These are phyloP conservation scores for Pichia sp. DNA, from an alignment of 1,139 yeast genomes.

Conservation along the genomic window DNA sequence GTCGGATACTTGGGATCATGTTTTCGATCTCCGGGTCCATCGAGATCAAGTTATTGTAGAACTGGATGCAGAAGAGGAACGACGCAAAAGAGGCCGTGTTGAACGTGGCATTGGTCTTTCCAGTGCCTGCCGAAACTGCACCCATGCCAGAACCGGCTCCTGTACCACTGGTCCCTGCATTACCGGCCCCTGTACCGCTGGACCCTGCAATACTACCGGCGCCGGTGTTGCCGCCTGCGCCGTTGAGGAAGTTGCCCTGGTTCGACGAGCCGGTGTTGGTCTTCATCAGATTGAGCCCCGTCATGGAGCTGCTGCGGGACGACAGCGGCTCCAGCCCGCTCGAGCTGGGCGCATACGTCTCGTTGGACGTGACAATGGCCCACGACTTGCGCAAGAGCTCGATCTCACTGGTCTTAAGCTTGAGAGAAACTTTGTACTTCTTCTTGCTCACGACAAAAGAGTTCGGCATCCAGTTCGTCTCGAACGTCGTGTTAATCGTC, in stretches of 20 bases:
- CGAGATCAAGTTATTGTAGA: constrained; percentile 33
- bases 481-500: constrained; percentile 27
- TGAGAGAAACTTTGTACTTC: constrained; percentile 30
- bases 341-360: constrained; percentile 11
- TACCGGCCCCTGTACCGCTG: too few relatives aligned
- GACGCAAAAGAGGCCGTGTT: constrained; percentile 31
- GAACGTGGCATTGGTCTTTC: background rate
- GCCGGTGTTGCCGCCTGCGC: background rate
- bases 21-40: constrained; percentile 32
- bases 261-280: constrained; percentile 2
- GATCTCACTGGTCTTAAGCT: constrained; percentile 35
- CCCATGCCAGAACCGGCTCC: too few relatives aligned
- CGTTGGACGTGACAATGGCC: constrained; percentile 29
- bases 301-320: constrained; percentile 9
- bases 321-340: background rate
- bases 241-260: background rate
- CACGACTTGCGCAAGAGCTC: constrained; percentile 38
- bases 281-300: constrained; percentile 6
- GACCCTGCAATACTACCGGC: too few relatives aligned
- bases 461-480: constrained; percentile 31
- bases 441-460: constrained; percentile 26
- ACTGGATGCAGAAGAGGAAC: constrained; percentile 37
- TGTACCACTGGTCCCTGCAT: too few relatives aligned
- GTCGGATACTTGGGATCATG: constrained; percentile 34
- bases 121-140: background rate